A percentile compares a stretch with the other conserved stretches of the same genome.
Conservation (phyloP, 176 grass and related monocot species). For the Aegilops longissima region DNA sequence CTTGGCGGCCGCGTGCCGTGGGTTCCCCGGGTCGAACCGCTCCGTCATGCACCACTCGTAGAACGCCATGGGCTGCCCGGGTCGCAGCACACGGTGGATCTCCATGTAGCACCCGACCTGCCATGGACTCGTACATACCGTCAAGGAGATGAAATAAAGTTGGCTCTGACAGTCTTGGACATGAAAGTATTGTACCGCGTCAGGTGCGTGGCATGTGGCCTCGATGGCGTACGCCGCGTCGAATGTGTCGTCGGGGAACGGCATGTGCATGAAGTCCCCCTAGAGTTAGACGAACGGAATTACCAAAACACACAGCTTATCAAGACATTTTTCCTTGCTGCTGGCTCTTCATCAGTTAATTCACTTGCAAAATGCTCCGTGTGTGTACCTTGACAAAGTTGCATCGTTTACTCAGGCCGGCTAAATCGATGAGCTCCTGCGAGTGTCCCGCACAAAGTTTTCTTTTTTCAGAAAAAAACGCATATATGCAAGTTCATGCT, state of each 20-base stretch:
- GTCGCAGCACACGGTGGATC: slow-evolving; percentile 40
- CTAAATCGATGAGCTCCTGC: slow-evolving; percentile 48
- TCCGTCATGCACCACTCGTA: slow-evolving; percentile 46
- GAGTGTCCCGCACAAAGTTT: not conserved
- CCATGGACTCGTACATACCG: not conserved
- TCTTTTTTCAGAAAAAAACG: not conserved
- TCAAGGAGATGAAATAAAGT: not conserved
- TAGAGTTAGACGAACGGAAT: slow-evolving; percentile 4
- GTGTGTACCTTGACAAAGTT: slow-evolving; percentile 57
- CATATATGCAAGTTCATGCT: not conserved
- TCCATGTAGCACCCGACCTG: slow-evolving; percentile 42
- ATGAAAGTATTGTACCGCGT: slow-evolving; percentile 31
- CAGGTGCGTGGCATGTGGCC: slow-evolving; percentile 67
- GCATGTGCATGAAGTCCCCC: slow-evolving; percentile 80
- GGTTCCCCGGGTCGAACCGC: slow-evolving; percentile 24
- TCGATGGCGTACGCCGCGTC: slow-evolving; percentile 58
- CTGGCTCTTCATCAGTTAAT: not conserved
- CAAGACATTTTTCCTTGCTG: not conserved
- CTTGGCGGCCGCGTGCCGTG: slow-evolving; percentile 26
- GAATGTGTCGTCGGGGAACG: slow-evolving; percentile 48
- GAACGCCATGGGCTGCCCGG: slow-evolving; percentile 27
- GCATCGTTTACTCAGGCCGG: slow-evolving; percentile 50
- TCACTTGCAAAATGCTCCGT: not conserved
- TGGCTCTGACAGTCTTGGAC: too few species aligned
- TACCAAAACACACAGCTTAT: slow-evolving; percentile 22